These are phyloP conservation scores for Ceratocystis ficicola DNA, from an alignment of 2,329 filamentous ascomycete species.

Conservation along the genomic window DNA sequence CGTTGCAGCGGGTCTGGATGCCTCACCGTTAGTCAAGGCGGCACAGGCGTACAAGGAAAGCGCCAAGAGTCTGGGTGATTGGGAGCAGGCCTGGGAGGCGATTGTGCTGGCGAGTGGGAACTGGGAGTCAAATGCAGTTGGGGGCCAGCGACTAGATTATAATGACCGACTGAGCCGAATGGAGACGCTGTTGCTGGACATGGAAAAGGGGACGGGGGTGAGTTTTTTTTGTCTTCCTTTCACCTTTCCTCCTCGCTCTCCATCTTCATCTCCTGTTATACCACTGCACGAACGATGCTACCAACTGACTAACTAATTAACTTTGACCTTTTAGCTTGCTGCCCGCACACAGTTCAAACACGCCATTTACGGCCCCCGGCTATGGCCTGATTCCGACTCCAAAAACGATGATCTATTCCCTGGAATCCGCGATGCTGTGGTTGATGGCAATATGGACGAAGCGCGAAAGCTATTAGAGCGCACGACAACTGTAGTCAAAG, in stretches of 20 bases:
- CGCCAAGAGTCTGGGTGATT: constrained; percentile 45
- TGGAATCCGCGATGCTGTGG: constrained; percentile 69
- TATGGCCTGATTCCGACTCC: constrained; percentile 57
- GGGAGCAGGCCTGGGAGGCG: constrained; percentile 66
- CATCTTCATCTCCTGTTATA: not conserved
- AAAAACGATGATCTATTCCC: constrained; percentile 51
- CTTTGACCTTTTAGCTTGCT: constrained; percentile 46
- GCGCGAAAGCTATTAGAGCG: constrained; percentile 59
- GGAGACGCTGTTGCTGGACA: constrained; percentile 70
- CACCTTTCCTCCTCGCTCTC: not conserved
- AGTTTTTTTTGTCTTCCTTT: constrained; percentile 32
- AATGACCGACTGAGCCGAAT: constrained; percentile 71
- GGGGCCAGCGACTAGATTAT: constrained; percentile 56
- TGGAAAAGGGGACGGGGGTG: constrained; percentile 60
- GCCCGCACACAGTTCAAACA: constrained; percentile 91
- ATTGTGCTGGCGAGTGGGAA: constrained; percentile 58
- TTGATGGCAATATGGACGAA: constrained; percentile 55
- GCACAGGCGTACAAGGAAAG: constrained; percentile 43
- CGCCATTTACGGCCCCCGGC: constrained; percentile 71
- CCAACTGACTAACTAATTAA: constrained; percentile 21
- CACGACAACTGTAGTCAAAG: constrained; percentile 53
- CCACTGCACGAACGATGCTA: not conserved
- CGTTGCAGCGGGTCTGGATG: constrained; percentile 24
- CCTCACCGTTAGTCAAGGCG: constrained; percentile 39
- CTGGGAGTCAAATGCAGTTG: constrained; percentile 60